Percentiles rank a stretch among this genome's conserved stretches.
Conservation (phyloP, 495 filamentous ascomycete species). For the Xylaria curta region DNA sequence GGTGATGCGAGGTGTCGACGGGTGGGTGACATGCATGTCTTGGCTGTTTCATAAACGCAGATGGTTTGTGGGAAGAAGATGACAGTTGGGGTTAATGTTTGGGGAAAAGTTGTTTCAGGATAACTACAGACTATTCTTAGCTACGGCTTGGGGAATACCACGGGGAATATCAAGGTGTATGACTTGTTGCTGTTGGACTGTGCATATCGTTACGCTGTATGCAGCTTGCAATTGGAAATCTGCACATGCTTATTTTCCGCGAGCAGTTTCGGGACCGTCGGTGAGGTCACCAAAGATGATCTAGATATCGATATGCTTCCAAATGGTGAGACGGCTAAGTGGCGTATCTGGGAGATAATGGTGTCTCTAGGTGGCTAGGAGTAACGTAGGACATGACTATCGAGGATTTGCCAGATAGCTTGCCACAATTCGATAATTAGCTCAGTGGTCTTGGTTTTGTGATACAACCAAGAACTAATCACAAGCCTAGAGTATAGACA, state of each 20-base stretch:
- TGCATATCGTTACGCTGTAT: not conserved
- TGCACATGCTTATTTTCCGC: not conserved
- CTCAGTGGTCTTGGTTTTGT: not conserved
- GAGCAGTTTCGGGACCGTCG: not conserved
- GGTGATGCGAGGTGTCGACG: constrained; percentile 3
- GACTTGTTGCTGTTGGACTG: not conserved
- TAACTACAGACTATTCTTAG: constrained; percentile 25
- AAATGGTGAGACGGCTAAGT: not conserved
- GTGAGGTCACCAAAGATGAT: not conserved
- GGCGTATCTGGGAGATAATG: not conserved
- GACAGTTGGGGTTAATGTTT: constrained; percentile 1
- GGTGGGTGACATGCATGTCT: constrained; percentile 21
- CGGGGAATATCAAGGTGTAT: constrained; percentile 1
- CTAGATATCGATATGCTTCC: not conserved
- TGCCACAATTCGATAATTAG: not conserved
- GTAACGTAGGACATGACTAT: not conserved
- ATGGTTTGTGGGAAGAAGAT: constrained; percentile 14
- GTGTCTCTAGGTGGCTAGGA: not conserved
- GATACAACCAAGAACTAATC: not conserved
- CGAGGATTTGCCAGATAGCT: not conserved
- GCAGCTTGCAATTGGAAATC: not conserved
- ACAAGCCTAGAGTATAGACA: not conserved
- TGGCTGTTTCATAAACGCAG: constrained; percentile 23
- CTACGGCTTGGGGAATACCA: not conserved
- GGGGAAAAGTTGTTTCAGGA: constrained; percentile 17